Percentiles rank a stretch among this genome's conserved stretches.
phyloP scores from a whole-genome alignment of 345 rosid genomes.

The Camelina sativa region DNA sequence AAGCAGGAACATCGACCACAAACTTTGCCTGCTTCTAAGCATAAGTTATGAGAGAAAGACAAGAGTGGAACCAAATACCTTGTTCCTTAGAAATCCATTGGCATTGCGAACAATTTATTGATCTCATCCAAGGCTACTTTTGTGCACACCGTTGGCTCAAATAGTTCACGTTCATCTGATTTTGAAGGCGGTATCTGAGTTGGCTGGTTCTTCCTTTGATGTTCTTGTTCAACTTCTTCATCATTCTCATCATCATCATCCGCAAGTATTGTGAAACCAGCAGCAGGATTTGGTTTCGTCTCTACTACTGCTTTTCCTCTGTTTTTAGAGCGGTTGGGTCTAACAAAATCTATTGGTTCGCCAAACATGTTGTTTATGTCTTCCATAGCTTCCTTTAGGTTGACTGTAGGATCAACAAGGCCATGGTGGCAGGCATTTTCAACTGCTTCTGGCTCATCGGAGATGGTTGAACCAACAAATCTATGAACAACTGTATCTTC shows the following conservation, averaged over 20 bases:
- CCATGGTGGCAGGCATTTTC: conserved; percentile 99
- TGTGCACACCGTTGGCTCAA: conserved; percentile 79
- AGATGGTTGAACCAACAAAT: conserved; percentile 84
- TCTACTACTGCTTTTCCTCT: conserved; percentile 53
- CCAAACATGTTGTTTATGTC: conserved; percentile 97
- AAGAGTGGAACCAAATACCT: conserved; percentile 9
- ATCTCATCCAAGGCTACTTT: conserved; percentile 92
- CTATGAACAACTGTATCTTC: conserved; percentile 86
- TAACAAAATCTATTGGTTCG: conserved; percentile 85
- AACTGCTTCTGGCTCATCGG: conserved; percentile 66
- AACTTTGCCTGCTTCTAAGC: conserved; percentile 11
- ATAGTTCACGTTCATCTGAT: conserved; percentile 56
- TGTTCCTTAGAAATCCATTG: conserved; percentile 65
- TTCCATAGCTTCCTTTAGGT: conserved; percentile 95
- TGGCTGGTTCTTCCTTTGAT: conserved; percentile 31
- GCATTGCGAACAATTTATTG: conserved; percentile 82
- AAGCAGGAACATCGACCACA: conserved; percentile 14
- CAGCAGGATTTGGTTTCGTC: conserved; percentile 39
- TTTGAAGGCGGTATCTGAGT: conserved; percentile 45
- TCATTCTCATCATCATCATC: conserved; percentile 59
- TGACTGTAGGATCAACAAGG: conserved; percentile 92
- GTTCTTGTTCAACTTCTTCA: conserved; percentile 64
- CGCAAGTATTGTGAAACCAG: conserved; percentile 76
- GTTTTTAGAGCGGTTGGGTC: conserved; percentile 68
- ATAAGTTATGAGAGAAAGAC: background rate